Percentiles rank a stretch among this genome's conserved stretches.
These are phyloP conservation scores for Chimonanthus salicifolius DNA, from an alignment of 164 flowering plant species.

Conservation along the genomic window DNA sequence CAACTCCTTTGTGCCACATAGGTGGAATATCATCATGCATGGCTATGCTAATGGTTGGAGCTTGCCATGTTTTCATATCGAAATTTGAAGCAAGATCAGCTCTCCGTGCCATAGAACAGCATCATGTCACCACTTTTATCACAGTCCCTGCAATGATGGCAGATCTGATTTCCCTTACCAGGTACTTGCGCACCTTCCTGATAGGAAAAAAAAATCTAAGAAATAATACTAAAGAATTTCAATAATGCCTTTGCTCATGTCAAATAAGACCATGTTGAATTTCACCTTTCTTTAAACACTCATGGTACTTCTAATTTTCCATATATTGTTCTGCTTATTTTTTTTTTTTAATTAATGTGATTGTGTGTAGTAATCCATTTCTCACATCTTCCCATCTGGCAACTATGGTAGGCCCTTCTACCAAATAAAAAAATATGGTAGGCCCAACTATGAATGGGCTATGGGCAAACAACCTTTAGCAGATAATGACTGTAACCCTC, in stretches of 20 bases:
- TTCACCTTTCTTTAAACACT: no score
- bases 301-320: no score
- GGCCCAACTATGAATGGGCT: no score
- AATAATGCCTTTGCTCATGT: background rate
- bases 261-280: background rate
- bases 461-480: no score
- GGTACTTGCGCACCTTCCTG: slow-evolving; percentile 31
- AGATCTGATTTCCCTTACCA: slow-evolving; percentile 49
- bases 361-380: no score
- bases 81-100: slow-evolving; percentile 67
- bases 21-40: slow-evolving; percentile 95
- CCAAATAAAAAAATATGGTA: no score
- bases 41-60: slow-evolving; percentile 84
- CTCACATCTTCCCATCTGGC: no score
- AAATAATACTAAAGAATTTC: background rate
- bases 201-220: background rate
- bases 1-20: slow-evolving; percentile 91
- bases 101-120: slow-evolving; percentile 46
- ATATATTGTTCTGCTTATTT: no score
- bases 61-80: slow-evolving; percentile 68
- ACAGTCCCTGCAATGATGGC: slow-evolving; percentile 85
- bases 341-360: no score
- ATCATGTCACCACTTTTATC: slow-evolving; percentile 68
- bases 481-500: no score
- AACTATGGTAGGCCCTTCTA: no score